Percentiles rank a stretch among this genome's conserved stretches.
Conservation (phyloP, 306 rosid species). For the Quercus dentata region DNA sequence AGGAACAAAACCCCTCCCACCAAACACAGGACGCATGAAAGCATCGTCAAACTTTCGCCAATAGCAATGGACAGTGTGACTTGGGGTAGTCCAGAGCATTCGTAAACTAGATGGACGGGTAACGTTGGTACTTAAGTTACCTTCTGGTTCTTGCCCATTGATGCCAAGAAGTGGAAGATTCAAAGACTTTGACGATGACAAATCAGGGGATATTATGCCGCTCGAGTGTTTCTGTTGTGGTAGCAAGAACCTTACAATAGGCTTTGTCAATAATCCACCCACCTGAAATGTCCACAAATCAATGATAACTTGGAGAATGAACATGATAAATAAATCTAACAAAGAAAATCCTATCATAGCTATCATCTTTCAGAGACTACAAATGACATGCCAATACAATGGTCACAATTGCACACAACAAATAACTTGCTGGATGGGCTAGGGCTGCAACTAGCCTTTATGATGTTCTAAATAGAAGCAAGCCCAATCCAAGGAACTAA, state of each 20-base stretch:
- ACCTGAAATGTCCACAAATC: conserved; percentile 35
- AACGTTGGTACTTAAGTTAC: conserved; percentile 2
- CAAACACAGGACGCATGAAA: conserved; percentile 64
- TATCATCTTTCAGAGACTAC: not conserved
- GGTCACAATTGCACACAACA: not conserved
- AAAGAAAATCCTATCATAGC: not conserved
- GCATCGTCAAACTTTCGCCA: conserved; percentile 49
- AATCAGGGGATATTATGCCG: not conserved
- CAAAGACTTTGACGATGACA: conserved; percentile 13
- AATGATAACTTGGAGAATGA: not conserved
- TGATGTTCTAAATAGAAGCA: not conserved
- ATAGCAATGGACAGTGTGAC: conserved; percentile 27
- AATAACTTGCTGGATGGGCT: not conserved
- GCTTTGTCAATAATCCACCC: conserved; percentile 62
- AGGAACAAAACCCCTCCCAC: conserved; percentile 52
- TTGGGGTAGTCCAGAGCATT: conserved; percentile 18
- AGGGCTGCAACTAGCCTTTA: not conserved
- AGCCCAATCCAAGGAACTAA: not conserved
- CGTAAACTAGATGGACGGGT: conserved; percentile 19
- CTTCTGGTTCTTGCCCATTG: conserved; percentile 19
- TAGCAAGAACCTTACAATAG: conserved; percentile 43
- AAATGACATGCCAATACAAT: too few relatives aligned
- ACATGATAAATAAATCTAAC: not conserved
- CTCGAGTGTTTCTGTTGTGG: conserved; percentile 19
- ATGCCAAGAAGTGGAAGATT: conserved; percentile 23